Base-by-base conservation (phyloP, 148 eudicot genomes). In the Limonium bicolor region DNA sequence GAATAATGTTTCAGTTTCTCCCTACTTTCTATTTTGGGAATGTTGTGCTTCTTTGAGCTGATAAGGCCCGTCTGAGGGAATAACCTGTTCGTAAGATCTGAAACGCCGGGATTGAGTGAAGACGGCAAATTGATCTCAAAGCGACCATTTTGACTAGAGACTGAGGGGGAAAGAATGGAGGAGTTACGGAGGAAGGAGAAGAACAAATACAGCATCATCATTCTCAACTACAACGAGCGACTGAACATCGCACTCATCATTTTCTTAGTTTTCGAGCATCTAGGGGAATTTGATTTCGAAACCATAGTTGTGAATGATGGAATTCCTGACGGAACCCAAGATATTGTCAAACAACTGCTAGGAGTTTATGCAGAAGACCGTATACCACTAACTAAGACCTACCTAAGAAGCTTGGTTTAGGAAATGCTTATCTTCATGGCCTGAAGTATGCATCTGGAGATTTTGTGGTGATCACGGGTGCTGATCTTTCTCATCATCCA, bases 271-370 rank as follows among this genome's bases (percentile, higher is more conserved):
- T 74, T 80, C 71, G 80, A 85, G 52, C 90, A 85, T 67, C 71
- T 80, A 46, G 51, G 97, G 86, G 78, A 73, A 51, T 71, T 74
- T 34, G 77, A 90, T 69, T 84, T 90, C 61, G 97, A 90, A 67
- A 63, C 84, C 40, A 75, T 90, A 35, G 55, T 90, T 25, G 99
- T 90, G 40, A 95, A 90, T 77, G 99, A 90, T 65, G 99, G 99
- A 54, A 84, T 93, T 68, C 99, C 95, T 13, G 99, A 90, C 63
- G 93, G 99, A 60, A 90, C 99, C 51, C 99, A 90, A 71, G 85
- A 80, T 48, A 73, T 90, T 12, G 81, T 90, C 21, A 80, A 80
- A 66, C 92, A 78, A 63, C 70, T 90, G 65, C 95, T 84, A 64
- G 56, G 60, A 47, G 77, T 90, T 15, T 90, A 84, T 31, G 99